phyloP scores from a whole-genome alignment of 2,329 filamentous ascomycete genomes.

The Apiospora kogelbergensis region DNA sequence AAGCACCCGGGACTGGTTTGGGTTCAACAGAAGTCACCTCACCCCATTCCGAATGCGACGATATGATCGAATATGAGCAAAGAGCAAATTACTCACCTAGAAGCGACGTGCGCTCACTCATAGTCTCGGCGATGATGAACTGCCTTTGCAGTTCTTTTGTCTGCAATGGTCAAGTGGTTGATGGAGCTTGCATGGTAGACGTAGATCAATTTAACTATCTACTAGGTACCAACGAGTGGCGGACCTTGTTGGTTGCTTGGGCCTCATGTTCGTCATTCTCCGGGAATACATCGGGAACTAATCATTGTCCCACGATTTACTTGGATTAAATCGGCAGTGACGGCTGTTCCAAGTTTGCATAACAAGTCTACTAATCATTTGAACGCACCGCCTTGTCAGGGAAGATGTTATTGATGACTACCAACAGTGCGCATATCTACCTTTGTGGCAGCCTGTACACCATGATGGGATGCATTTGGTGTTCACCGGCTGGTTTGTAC shows the following conservation, averaged over 20 bases:
- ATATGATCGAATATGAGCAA: background rate
- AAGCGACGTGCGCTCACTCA: background rate
- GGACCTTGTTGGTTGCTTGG: background rate
- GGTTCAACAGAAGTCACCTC: background rate
- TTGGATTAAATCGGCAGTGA: background rate
- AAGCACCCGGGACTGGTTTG: background rate
- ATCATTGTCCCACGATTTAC: background rate
- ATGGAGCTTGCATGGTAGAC: background rate
- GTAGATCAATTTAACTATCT: too few relatives aligned
- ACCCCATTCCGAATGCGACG: background rate
- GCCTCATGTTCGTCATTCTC: slow-evolving; percentile 5
- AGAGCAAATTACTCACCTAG: background rate
- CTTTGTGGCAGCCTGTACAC: too few relatives aligned
- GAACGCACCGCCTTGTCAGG: too few relatives aligned
- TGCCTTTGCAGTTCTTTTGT: background rate
- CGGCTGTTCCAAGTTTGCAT: background rate
- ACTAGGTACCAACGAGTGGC: too few relatives aligned
- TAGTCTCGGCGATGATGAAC: background rate
- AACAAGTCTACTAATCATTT: background rate
- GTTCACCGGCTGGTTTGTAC: too few relatives aligned
- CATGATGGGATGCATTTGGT: too few relatives aligned
- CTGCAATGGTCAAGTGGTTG: background rate
- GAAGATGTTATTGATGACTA: too few relatives aligned
- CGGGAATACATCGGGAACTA: background rate
- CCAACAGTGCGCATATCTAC: too few relatives aligned